These are phyloP conservation scores for Persicaria maculosa DNA, from an alignment of 148 eudicot species.

Conservation along the genomic window DNA sequence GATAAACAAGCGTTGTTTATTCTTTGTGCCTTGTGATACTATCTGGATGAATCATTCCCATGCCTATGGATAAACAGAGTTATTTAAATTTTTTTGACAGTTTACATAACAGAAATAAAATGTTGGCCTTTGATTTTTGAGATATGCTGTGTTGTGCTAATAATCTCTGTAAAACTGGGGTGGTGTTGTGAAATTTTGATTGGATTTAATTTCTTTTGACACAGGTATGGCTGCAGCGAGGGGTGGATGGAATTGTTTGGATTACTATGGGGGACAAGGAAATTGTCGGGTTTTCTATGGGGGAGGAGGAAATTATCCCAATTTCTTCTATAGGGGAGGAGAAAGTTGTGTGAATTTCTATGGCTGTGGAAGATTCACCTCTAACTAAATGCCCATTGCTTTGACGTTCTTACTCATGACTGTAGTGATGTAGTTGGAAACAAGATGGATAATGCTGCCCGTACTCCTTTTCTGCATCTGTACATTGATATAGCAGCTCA, in stretches of 20 bases:
- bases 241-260: constrained; percentile 35
- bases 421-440: constrained; percentile 7
- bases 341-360: constrained; percentile 19
- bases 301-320: background rate
- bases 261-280: background rate
- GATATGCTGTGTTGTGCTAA: background rate
- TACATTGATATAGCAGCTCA: constrained; percentile 15
- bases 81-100: background rate
- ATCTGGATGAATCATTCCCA: background rate
- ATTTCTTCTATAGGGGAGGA: constrained; percentile 1
- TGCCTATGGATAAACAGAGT: background rate
- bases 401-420: background rate
- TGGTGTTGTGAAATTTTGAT: constrained; percentile 37
- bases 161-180: constrained; percentile 3
- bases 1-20: background rate
- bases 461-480: constrained; percentile 18
- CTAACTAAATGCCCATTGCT: background rate
- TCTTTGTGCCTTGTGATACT: background rate
- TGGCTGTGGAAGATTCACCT: constrained; percentile 31
- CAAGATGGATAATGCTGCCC: constrained; percentile 17
- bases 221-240: constrained; percentile 40
- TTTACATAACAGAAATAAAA: background rate
- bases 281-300: background rate
- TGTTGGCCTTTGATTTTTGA: background rate
- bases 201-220: constrained; percentile 25